Conservation (phyloP, 1,139 yeast species). For the Blastobotrys raffinosifermentans region DNA sequence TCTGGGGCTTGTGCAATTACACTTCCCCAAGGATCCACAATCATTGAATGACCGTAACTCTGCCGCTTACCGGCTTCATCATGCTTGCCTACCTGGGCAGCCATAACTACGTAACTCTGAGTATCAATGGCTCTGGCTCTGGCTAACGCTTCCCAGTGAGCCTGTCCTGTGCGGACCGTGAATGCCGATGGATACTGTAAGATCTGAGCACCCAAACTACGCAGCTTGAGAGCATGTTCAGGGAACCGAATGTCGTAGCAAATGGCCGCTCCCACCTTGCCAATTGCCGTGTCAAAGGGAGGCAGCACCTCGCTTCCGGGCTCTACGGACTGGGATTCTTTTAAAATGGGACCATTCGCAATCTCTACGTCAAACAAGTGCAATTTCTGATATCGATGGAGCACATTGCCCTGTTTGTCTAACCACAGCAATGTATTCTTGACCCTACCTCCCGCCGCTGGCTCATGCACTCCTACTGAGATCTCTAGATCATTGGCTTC, state of each 20-base stretch:
- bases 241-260: constrained; percentile 91
- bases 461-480: constrained; percentile 82
- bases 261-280: constrained; percentile 65
- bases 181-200: constrained; percentile 87
- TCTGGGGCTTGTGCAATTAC: constrained; percentile 59
- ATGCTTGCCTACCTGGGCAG: constrained; percentile 86
- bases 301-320: constrained; percentile 54
- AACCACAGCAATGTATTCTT: constrained; percentile 72
- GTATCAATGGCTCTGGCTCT: constrained; percentile 82
- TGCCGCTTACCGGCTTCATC: constrained; percentile 38
- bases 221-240: constrained; percentile 60
- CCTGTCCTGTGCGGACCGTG: constrained; percentile 83
- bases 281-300: constrained; percentile 58
- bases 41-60: constrained; percentile 81
- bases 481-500: constrained; percentile 36
- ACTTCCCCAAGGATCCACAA: constrained; percentile 90
- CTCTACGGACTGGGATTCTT: constrained; percentile 74
- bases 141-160: constrained; percentile 82
- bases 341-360: constrained; percentile 44
- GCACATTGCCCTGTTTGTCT: constrained; percentile 54
- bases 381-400: constrained; percentile 69
- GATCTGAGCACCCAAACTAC: constrained; percentile 70
- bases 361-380: constrained; percentile 89
- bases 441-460: constrained; percentile 46
- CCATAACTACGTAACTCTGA: constrained; percentile 82